Evolutionary conservation across 2,329 filamentous ascomycete species (phyloP).

Genomic region (Colletotrichum eremochloae): DNA sequence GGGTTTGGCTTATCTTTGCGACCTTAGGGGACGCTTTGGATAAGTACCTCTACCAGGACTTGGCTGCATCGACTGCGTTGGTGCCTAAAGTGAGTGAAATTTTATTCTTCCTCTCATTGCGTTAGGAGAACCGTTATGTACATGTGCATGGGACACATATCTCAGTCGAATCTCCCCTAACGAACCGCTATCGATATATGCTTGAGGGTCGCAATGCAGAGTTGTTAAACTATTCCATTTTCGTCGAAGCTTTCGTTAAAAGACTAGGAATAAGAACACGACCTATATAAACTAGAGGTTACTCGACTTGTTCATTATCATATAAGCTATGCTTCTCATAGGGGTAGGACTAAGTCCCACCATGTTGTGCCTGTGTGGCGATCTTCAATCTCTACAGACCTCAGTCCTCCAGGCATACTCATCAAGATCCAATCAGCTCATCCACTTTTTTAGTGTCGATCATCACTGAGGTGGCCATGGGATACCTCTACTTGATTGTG

Average conservation of each 20-base stretch:
- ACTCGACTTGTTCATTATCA: neutral
- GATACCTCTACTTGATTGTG: too few species aligned
- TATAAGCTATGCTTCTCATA: neutral
- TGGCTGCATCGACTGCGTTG: neutral
- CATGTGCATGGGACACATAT: too few species aligned
- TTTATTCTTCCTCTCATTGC: too few species aligned
- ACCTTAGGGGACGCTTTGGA: neutral
- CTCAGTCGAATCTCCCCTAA: too few species aligned
- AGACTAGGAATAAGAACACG: too few species aligned
- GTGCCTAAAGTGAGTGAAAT: neutral
- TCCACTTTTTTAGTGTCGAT: too few species aligned
- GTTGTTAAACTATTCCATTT: neutral
- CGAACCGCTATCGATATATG: too few species aligned
- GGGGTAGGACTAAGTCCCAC: neutral
- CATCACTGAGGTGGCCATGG: too few species aligned
- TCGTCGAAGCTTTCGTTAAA: neutral
- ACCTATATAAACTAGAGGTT: neutral
- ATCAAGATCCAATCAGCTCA: too few species aligned
- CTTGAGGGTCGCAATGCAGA: neutral
- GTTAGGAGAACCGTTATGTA: too few species aligned
- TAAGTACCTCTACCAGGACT: neutral
- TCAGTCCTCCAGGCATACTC: too few species aligned
- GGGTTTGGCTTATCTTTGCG: neutral
- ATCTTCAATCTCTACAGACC: neutral
- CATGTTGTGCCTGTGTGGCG: neutral